phyloP scores from a whole-genome alignment of 2,329 filamentous ascomycete genomes.

The Juglanconis juglandina region DNA sequence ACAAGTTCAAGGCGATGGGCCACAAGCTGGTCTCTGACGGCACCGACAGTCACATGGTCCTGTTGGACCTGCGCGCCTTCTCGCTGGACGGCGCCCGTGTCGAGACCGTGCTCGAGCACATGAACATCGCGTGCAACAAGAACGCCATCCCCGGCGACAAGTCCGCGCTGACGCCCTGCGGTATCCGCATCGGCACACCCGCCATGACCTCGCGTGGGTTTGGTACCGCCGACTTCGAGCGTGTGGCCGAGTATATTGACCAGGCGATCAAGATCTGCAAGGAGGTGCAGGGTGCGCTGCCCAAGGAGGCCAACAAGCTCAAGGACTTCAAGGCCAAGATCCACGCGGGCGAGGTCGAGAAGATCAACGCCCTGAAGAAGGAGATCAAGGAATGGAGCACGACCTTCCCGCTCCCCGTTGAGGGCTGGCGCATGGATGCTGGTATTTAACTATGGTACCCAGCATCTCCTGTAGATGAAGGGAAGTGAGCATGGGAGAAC shows the following conservation, averaged over 20 bases:
- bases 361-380: slow-evolving; percentile 81
- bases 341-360: slow-evolving; percentile 68
- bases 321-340: slow-evolving; percentile 99
- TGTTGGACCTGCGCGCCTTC: slow-evolving; percentile 86
- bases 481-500: neutral
- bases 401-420: slow-evolving; percentile 88
- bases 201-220: slow-evolving; percentile 98
- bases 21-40: slow-evolving; percentile 95
- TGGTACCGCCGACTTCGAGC: slow-evolving; percentile 85
- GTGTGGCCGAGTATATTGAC: slow-evolving; percentile 87
- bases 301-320: slow-evolving; percentile 98
- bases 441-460: slow-evolving; percentile 44
- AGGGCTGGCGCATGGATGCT: slow-evolving; percentile 64
- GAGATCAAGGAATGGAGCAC: slow-evolving; percentile 86
- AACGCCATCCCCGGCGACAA: slow-evolving; percentile 98
- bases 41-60: slow-evolving; percentile 96
- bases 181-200: slow-evolving; percentile 92
- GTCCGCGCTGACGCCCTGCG: slow-evolving; percentile 88
- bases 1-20: slow-evolving; percentile 77
- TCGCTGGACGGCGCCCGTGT: slow-evolving; percentile 89
- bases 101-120: slow-evolving; percentile 92
- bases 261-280: slow-evolving; percentile 84
- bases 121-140: slow-evolving; percentile 99
- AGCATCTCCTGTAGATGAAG: slow-evolving; percentile 10
- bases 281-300: slow-evolving; percentile 77